Percentiles rank a stretch among this genome's conserved stretches.
Conservation (phyloP, 495 filamentous ascomycete genomes). For the Xylaria acuta region DNA sequence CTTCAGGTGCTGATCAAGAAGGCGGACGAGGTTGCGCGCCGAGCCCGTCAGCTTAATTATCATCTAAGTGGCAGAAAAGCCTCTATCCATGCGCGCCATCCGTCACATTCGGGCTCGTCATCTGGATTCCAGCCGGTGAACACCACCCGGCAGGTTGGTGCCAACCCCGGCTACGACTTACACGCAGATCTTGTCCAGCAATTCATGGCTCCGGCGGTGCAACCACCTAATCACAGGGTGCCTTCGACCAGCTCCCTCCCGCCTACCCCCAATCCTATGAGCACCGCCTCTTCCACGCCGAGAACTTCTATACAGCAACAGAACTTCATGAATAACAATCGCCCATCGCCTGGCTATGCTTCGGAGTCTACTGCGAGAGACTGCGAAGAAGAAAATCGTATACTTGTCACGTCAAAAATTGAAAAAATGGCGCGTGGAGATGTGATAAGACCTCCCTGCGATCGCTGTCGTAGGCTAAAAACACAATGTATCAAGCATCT, state of each 20-base stretch:
- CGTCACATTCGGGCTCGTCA: conserved; percentile 36
- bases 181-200: conserved; percentile 52
- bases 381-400: conserved; percentile 51
- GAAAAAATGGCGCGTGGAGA: conserved; percentile 77
- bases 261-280: conserved; percentile 39
- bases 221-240: conserved; percentile 35
- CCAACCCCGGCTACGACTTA: conserved; percentile 44
- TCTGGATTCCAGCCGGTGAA: conserved; percentile 38
- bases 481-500: conserved; percentile 85
- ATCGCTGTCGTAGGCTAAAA: conserved; percentile 78
- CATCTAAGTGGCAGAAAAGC: conserved; percentile 75
- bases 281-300: conserved; percentile 37
- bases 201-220: conserved; percentile 39
- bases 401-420: conserved; percentile 74
- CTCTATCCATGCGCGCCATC: conserved; percentile 58
- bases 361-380: conserved; percentile 34
- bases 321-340: conserved; percentile 32
- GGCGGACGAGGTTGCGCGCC: conserved; percentile 78
- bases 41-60: conserved; percentile 83
- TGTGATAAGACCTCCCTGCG: conserved; percentile 77
- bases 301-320: conserved; percentile 38
- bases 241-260: conserved; percentile 37
- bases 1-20: conserved; percentile 75
- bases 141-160: conserved; percentile 30
- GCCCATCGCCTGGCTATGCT: conserved; percentile 39